Conservation (phyloP, 805 yeast species). For the Starmera dryadoides region DNA sequence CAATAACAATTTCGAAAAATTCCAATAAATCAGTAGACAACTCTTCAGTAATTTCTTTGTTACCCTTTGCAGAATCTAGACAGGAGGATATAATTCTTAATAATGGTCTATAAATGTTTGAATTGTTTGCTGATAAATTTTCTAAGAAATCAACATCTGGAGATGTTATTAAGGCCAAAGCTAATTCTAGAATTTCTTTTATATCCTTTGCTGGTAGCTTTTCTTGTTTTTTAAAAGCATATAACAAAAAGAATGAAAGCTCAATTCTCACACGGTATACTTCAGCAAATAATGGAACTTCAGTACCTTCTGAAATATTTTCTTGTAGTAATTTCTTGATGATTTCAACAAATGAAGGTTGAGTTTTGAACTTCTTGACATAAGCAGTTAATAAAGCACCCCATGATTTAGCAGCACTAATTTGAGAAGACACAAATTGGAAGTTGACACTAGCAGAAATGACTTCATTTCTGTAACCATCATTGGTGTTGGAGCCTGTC, state of each 20-base stretch:
- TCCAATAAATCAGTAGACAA: constrained; percentile 45
- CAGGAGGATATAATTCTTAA: constrained; percentile 48
- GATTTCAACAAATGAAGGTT: constrained; percentile 27
- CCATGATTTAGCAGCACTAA: constrained; percentile 64
- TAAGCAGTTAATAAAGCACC: constrained; percentile 70
- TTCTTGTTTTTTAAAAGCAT: constrained; percentile 7
- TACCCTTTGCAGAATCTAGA: constrained; percentile 35
- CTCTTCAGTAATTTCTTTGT: constrained; percentile 35
- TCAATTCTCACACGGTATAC: constrained; percentile 60
- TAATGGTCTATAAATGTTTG: constrained; percentile 49
- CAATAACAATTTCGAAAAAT: constrained; percentile 55
- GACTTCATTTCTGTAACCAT: constrained; percentile 41
- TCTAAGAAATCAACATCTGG: constrained; percentile 40
- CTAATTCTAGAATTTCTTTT: constrained; percentile 19
- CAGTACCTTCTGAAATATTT: constrained; percentile 44
- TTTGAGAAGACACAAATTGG: constrained; percentile 60
- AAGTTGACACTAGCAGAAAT: constrained; percentile 52
- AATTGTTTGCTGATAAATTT: constrained; percentile 30
- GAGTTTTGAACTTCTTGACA: constrained; percentile 33
- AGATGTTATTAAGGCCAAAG: constrained; percentile 40
- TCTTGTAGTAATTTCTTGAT: constrained; percentile 45
- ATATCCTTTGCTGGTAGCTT: constrained; percentile 10
- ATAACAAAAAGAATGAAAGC: constrained; percentile 42
- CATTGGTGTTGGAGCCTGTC: constrained; percentile 22
- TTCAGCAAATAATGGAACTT: constrained; percentile 38